Percentiles rank a stretch among this genome's conserved stretches.
Conservation (phyloP, 2,329 filamentous ascomycete genomes). For the Blastomyces emzantsi region DNA sequence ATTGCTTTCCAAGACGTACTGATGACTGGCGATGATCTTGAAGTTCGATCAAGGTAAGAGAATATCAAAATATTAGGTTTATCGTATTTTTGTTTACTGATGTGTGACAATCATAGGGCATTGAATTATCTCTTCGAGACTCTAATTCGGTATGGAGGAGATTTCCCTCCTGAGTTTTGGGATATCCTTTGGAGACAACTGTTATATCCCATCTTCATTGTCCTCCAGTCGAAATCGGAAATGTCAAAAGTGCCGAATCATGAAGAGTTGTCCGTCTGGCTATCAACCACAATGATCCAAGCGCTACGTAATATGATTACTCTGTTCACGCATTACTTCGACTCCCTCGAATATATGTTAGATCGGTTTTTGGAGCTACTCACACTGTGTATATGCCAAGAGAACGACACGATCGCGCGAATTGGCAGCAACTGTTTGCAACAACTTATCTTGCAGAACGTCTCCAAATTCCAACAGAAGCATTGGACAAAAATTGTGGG, state of each 20-base stretch:
- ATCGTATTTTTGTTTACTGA: not conserved
- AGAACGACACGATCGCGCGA: conserved; percentile 95
- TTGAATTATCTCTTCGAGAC: conserved; percentile 96
- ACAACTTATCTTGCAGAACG: conserved; percentile 92
- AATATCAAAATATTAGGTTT: not conserved
- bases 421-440: conserved; percentile 98
- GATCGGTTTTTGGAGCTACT: conserved; percentile 93
- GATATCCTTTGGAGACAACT: conserved; percentile 96
- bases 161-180: conserved; percentile 93
- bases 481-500: conserved; percentile 95
- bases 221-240: conserved; percentile 89
- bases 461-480: conserved; percentile 73
- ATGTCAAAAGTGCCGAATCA: conserved; percentile 93
- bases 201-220: conserved; percentile 97
- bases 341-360: conserved; percentile 92
- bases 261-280: conserved; percentile 95
- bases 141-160: conserved; percentile 77
- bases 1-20: conserved; percentile 98
- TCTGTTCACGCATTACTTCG: conserved; percentile 97
- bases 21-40: conserved; percentile 97
- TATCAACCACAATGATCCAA: conserved; percentile 99
- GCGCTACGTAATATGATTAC: conserved; percentile 97
- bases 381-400: conserved; percentile 93
- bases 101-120: conserved; percentile 42
- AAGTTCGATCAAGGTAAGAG: conserved; percentile 63